Conservation (phyloP, 2,329 filamentous ascomycete species). For the Cladophialophora psammophila region DNA sequence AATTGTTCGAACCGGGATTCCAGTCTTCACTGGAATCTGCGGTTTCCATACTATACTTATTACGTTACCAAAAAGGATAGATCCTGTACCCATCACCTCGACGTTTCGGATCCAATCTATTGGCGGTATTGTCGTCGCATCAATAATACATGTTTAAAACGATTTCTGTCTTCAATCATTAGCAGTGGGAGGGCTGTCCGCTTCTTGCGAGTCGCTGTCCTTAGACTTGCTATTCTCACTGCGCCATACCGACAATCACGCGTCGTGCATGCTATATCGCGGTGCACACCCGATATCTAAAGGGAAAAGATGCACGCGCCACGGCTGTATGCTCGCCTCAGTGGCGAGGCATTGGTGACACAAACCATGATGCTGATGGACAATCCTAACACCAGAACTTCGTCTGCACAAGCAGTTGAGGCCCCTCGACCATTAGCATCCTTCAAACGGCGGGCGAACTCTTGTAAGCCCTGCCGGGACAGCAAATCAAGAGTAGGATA, state of each 20-base stretch:
- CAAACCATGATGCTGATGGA: constrained; percentile 32
- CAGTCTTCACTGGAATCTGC: constrained; percentile 5
- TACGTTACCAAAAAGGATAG: not conserved
- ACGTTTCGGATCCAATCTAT: not conserved
- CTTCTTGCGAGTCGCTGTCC: not conserved
- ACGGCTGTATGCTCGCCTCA: constrained; percentile 7
- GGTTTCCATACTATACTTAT: constrained; percentile 19
- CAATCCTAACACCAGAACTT: constrained; percentile 19
- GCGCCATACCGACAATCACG: not conserved
- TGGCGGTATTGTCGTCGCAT: not conserved
- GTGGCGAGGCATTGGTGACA: constrained; percentile 26
- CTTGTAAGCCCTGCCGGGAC: constrained; percentile 37
- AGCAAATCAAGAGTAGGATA: constrained; percentile 36
- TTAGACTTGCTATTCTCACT: not conserved
- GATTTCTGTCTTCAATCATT: not conserved
- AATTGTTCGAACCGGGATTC: constrained; percentile 9
- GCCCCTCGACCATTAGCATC: constrained; percentile 9
- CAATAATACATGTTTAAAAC: not conserved
- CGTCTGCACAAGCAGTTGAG: constrained; percentile 23
- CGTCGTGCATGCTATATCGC: not conserved
- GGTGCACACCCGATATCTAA: not conserved
- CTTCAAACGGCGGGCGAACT: constrained; percentile 33
- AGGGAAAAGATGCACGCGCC: constrained; percentile 3
- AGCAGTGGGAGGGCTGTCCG: not conserved
- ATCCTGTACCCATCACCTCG: not conserved